Base-by-base conservation (phyloP, 768 basidiomycete species). In the Leccinellum rugosiceps region DNA sequence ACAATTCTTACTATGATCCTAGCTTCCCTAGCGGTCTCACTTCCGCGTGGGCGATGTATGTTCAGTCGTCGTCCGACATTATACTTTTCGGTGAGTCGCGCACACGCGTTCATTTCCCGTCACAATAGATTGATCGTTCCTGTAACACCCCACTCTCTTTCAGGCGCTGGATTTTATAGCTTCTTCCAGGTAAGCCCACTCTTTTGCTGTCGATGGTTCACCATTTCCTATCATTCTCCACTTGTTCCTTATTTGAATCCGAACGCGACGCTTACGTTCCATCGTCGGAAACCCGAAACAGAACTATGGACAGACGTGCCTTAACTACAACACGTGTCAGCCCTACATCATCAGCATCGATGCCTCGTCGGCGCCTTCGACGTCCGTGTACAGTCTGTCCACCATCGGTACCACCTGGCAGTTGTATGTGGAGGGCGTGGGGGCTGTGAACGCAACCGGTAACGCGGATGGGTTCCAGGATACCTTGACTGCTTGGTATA, bases 131-230 rank as follows among this genome's bases (percentile, higher is more conserved):
- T 19, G 62, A 35, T 0, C 0, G 34, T 0, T 15, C 17, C 3
- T 30, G n/a, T n/a, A n/a, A n/a, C 30, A 31, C 8, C 8, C 0
- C 19, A 23, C n/a, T 3, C 19, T 9, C 26, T 30, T n/a, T 13
- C 43, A 77, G 77, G 80, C 34, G 81, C 76, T 0, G 80, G 80
- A 0, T 67, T 78, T 41, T 83, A 83, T 66, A 77, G 71, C 64
- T 82, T 82, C 68, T 82, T 72, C 75, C 67, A 69, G 53, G 78
- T 72, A 38, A 38, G 38, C 31, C 31, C 31, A 7, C 30, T 35
- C 7, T 35, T 35, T 35, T 35, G 7, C 35, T 35, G 7, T 6
- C 17, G 35, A 35, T 35, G 35, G 34, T 35, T 35, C 34, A 3
- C 15, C 34, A 35, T 17, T 32, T 35, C 3, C 38, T 38, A 4